Base-by-base conservation (phyloP, 768 basidiomycete genomes). In the Leucocoprinus birnbaumii region DNA sequence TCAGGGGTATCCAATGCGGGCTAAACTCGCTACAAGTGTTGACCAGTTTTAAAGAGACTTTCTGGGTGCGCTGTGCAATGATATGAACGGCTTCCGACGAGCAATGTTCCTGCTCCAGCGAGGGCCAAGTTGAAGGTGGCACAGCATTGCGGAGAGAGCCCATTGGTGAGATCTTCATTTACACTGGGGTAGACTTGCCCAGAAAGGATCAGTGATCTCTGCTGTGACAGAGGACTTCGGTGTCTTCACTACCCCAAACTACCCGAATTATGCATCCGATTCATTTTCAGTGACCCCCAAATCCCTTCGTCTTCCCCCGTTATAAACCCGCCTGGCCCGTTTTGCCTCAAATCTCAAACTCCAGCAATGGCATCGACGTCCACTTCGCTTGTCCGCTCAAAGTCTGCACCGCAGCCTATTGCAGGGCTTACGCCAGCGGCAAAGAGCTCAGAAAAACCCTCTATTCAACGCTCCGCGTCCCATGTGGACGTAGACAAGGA, bases 341-440 rank as follows among this genome's bases (percentile, higher is more conserved):
- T 25, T 34, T 35, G 16, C 31, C 21, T 14, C 18, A 14, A 31
- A 31, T 24, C 34, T 21, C 8, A 13, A 38, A 11, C 35, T 24
- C 7, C 49, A 52, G 48, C 57, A n/a, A 46, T 45, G 44, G 24
- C 49, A 19, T 49, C 48, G 11, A 16, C 55, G 5, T 27, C 60
- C 50, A 48, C 56, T 48, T 46, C 47, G 25, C 65, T 63, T 50
- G 62, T 62, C 56, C 63, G 70, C 27, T 68, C 67, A 40, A 61
- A 63, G 58, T 70, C 68, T 19, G 71, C 67, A 18, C 71, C 70
- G 0, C 62, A 67, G 10, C 61, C 65, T 3, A 53, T 67, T 31
- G 45, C 61, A 8, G 56, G 53, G n/a, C 56, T 65, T 8, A 21
- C 47, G 34, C 46, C 53, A 1, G 11, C 47, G 2, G 19, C 26